Conservation (phyloP, 371 early-diverging fungal genomes). For the Rhizopus microsporus region DNA sequence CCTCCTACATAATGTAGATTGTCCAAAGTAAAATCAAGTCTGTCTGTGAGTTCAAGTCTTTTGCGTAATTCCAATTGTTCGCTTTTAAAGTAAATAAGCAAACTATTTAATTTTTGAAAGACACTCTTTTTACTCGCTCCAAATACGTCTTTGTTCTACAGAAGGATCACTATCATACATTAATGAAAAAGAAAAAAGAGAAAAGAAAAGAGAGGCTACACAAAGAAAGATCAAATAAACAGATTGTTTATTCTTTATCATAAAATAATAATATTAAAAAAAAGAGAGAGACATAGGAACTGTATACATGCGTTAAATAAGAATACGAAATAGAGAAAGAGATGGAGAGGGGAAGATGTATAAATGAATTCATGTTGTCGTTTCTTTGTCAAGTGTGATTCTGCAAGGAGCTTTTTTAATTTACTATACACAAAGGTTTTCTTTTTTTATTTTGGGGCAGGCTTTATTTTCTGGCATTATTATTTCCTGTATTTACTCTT, state of each 20-base stretch:
- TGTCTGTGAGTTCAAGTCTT: constrained; percentile 17
- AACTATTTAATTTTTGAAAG: background rate
- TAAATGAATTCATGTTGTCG: too few species aligned
- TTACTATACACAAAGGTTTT: constrained; percentile 3
- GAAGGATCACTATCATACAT: constrained; percentile 25
- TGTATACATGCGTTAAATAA: background rate
- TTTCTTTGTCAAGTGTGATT: background rate
- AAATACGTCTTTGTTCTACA: constrained; percentile 17
- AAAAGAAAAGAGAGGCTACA: too few species aligned
- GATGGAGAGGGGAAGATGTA: too few species aligned
- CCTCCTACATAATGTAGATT: constrained; percentile 75
- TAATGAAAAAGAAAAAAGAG: background rate
- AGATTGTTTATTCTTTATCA: too few species aligned
- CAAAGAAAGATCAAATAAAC: too few species aligned
- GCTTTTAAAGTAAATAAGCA: background rate
- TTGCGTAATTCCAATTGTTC: constrained; percentile 17
- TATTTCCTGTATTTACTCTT: background rate
- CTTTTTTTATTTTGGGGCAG: too few species aligned
- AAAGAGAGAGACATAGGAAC: background rate
- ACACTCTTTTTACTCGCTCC: constrained; percentile 22
- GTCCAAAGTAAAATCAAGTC: constrained; percentile 25
- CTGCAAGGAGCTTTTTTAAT: background rate
- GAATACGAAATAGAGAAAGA: background rate
- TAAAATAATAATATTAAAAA: too few species aligned
- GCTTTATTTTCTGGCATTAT: constrained; percentile 4